Percentiles rank a stretch among this genome's conserved stretches.
Evolutionary conservation across 1,284 basidiomycete species (phyloP).

Genomic region (Rhodofomes roseus): DNA sequence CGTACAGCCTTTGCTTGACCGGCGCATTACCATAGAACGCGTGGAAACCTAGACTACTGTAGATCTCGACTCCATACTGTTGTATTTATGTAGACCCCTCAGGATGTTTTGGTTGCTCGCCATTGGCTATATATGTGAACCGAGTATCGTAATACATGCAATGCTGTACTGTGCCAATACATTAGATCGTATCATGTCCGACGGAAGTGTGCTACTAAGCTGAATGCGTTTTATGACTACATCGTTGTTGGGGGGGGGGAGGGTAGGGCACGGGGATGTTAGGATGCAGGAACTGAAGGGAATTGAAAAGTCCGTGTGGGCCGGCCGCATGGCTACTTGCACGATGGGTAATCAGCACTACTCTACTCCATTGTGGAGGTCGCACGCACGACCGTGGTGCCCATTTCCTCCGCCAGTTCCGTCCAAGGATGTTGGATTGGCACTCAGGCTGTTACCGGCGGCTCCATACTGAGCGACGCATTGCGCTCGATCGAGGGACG

Average conservation of each 20-base stretch:
- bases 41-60: not conserved
- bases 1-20: slow-evolving; percentile 15
- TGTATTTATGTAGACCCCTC: not conserved
- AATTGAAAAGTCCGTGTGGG: no score
- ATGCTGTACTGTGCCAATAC: not conserved
- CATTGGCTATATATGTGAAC: not conserved
- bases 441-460: not conserved
- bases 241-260: no score
- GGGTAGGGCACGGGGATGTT: no score
- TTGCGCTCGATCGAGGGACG: not conserved
- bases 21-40: slow-evolving; percentile 12
- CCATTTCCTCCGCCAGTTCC: not conserved
- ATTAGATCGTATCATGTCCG: no score
- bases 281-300: no score
- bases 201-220: no score
- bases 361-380: no score
- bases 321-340: no score
- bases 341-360: no score
- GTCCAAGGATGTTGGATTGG: not conserved
- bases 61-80: not conserved
- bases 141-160: not conserved
- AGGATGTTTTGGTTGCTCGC: not conserved
- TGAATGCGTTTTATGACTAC: no score
- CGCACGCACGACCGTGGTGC: not conserved
- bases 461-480: not conserved